Percentiles rank a stretch among this genome's conserved stretches.
These are phyloP conservation scores for Trichocladium uniseriatum DNA, from an alignment of 495 filamentous ascomycete genomes.

Conservation along the genomic window DNA sequence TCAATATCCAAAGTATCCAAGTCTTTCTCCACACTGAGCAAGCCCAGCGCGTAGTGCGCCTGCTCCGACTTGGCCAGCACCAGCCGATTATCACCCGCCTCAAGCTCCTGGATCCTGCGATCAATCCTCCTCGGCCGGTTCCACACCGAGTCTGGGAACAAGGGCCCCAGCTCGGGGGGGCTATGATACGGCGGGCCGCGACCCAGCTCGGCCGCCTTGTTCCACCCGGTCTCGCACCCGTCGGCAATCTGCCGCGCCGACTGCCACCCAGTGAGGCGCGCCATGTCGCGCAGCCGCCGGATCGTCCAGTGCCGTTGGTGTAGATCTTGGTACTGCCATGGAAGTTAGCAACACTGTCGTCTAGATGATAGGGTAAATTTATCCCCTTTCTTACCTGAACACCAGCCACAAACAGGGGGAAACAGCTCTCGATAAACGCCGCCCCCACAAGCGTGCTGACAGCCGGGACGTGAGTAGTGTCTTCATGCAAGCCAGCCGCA, in stretches of 20 bases:
- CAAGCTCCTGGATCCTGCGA: conserved; percentile 31
- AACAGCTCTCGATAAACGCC: conserved; percentile 66
- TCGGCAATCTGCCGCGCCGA: conserved; percentile 66
- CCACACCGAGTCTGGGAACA: conserved; percentile 32
- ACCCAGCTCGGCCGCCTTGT: conserved; percentile 57
- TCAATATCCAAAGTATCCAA: conserved; percentile 39
- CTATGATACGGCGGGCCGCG: conserved; percentile 64
- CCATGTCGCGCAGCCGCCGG: conserved; percentile 60
- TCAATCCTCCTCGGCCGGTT: conserved; percentile 35
- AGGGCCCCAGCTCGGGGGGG: conserved; percentile 31
- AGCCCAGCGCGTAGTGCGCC: conserved; percentile 44
- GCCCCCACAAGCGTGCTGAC: conserved; percentile 76
- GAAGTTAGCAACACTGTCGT: neutral
- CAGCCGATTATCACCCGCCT: conserved; percentile 25
- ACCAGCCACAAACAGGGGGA: conserved; percentile 77
- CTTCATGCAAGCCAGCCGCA: conserved; percentile 66
- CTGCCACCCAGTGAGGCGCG: conserved; percentile 79
- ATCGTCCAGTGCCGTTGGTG: conserved; percentile 70
- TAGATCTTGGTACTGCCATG: conserved; percentile 54
- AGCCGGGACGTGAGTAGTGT: conserved; percentile 43
- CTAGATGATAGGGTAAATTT: too few relatives aligned
- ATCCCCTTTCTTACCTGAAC: too few relatives aligned
- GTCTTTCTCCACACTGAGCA: conserved; percentile 44
- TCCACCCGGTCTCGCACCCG: conserved; percentile 80
- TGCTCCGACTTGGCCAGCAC: conserved; percentile 41